Base-by-base conservation (phyloP, 2,329 filamentous ascomycete species). In the Mycogone perniciosa region DNA sequence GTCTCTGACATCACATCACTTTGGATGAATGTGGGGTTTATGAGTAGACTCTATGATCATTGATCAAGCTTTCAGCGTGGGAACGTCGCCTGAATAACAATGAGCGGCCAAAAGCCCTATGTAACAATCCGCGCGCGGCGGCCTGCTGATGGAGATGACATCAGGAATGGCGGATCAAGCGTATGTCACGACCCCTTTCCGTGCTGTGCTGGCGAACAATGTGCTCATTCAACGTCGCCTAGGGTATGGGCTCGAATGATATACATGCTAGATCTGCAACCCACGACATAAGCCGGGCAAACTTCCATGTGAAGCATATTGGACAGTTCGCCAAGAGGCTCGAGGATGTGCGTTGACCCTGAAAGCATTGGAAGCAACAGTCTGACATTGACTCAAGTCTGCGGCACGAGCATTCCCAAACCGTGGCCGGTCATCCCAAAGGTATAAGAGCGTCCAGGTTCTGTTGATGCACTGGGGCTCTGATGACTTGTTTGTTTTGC, bases 401-500 rank as follows among this genome's bases (percentile, higher is more conserved):
- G 78, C 77, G 37, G 66, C 68, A 34, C 70, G 77, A 56, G 77
- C 76, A 20, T 81, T 82, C 60, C 79, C 79, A 6, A 82, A 81
- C 58, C 71, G 71, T 41, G 76, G 76, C 34, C 70, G 70, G 48
- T 62, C 73, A 6, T 73, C 75, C 7, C 77, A 79, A 56, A 70
- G 79, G 50, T 82, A 82, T 63, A 72, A 68, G 52, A 79, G 77
- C 47, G 78, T 82, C 4, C 72, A 79, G 50, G 73, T 72, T 3
- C 66, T 82, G 13, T 66, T 82, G 37, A 64, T 82, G 27, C 76
- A 81, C 61, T 82, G 79, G 79, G 74, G 72, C 44, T 76, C 71
- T 2, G 79, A 82, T 55, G 79, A 82, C 51, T 64, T 82, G 7
- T 80, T 81, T 56, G 79, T 81, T 11, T 67, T 81, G 10, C 76